Conservation (phyloP, 257 asterid genomes). For the Lycium ferocissimum region DNA sequence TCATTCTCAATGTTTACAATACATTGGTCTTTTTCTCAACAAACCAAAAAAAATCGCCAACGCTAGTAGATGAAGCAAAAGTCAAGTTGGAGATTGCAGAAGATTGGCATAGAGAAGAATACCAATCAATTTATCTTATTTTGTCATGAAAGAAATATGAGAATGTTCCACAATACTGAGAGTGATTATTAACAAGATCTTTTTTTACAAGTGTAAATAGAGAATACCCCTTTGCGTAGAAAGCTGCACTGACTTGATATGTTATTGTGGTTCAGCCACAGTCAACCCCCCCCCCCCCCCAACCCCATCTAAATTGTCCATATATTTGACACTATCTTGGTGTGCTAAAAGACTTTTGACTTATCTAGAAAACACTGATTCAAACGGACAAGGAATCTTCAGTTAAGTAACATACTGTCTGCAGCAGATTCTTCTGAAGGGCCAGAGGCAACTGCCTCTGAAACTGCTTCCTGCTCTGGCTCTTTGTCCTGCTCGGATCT, state of each 20-base stretch:
- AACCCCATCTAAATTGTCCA: background rate
- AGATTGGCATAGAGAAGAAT: slow-evolving; percentile 7
- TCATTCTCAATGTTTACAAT: background rate
- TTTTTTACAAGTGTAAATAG: background rate
- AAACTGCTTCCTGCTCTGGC: slow-evolving; percentile 78
- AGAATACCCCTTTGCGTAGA: slow-evolving; percentile 2
- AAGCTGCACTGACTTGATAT: background rate
- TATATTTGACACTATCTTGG: background rate
- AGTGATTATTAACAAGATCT: background rate
- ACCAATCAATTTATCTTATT: slow-evolving; percentile 12
- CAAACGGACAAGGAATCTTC: background rate
- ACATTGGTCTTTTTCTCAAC: background rate
- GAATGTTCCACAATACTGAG: background rate
- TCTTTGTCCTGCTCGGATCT: slow-evolving; percentile 99
- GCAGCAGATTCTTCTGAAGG: slow-evolving; percentile 73
- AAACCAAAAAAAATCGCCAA: background rate
- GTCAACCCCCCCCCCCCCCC: too few species aligned
- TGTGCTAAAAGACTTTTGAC: slow-evolving; percentile 2
- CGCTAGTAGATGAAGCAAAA: background rate
- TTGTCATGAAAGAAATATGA: background rate
- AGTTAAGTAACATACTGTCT: slow-evolving; percentile 59
- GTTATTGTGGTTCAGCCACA: slow-evolving; percentile 14
- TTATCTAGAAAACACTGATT: background rate
- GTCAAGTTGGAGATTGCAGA: slow-evolving; percentile 6
- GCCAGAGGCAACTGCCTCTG: slow-evolving; percentile 67